Conservation (phyloP, 73 alveolate genomes). For the Blepharisma stoltei region DNA sequence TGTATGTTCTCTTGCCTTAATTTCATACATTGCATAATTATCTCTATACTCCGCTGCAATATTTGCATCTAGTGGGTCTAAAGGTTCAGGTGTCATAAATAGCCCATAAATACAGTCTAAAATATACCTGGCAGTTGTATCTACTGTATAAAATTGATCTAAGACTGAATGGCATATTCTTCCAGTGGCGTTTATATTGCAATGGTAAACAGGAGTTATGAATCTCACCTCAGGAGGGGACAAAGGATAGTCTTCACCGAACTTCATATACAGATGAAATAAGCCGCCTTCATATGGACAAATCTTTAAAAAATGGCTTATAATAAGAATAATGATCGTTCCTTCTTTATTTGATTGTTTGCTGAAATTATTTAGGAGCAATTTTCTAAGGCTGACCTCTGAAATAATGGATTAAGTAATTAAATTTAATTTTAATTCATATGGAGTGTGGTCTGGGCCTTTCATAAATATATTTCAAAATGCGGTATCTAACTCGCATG, state of each 20-base stretch:
- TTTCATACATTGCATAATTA: not conserved
- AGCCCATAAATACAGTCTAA: conserved; percentile 67
- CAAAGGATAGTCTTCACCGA: conserved; percentile 53
- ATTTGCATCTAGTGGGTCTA: conserved; percentile 41
- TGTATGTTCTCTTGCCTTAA: not conserved
- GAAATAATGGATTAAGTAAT: no score
- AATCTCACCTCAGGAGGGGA: conserved; percentile 57
- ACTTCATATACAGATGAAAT: conserved; percentile 37
- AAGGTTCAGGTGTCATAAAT: conserved; percentile 56
- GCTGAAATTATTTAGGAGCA: no score
- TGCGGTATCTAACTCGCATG: conserved; percentile 37
- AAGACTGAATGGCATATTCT: conserved; percentile 71
- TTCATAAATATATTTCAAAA: conserved; percentile 42
- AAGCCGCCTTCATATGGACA: conserved; percentile 57
- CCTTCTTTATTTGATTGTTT: no score
- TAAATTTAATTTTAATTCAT: no score
- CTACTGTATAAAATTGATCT: conserved; percentile 81
- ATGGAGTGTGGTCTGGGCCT: conserved; percentile 49
- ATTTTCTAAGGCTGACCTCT: no score
- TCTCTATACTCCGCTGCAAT: conserved; percentile 39
- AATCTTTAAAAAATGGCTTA: no score
- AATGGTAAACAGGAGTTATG: conserved; percentile 51
- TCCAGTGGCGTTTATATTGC: conserved; percentile 51
- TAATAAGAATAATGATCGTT: no score
- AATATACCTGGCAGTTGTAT: conserved; percentile 63